Percentiles rank a stretch among this genome's conserved stretches.
Conservation (phyloP, 1,284 basidiomycete genomes). For the Ganoderma multipileum region DNA sequence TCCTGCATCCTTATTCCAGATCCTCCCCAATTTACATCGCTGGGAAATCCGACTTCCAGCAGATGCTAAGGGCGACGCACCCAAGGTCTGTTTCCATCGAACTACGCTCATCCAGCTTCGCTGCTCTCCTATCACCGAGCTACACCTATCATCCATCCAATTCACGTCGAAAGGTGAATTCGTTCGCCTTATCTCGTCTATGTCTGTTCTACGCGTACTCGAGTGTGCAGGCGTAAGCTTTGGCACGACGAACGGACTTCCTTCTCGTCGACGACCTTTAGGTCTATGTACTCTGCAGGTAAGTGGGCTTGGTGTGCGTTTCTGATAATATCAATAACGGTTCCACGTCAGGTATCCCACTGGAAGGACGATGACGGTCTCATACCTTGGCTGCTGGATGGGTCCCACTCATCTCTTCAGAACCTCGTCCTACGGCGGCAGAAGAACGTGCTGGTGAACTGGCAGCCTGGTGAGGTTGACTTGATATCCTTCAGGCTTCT, state of each 20-base stretch:
- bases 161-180: background rate
- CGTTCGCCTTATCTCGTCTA: background rate
- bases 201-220: background rate
- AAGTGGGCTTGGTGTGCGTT: background rate
- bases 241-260: background rate
- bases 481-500: background rate
- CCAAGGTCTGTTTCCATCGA: background rate
- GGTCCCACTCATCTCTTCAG: background rate
- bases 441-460: background rate
- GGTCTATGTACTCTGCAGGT: background rate
- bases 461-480: background rate
- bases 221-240: background rate
- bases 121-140: background rate
- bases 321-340: background rate
- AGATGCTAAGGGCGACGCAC: background rate
- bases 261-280: background rate
- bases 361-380: background rate
- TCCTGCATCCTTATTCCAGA: background rate
- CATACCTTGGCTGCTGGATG: background rate
- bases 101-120: background rate
- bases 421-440: background rate
- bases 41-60: background rate
- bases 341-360: background rate
- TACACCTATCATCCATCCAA: background rate
- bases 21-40: background rate